These are phyloP conservation scores for Cercospora canescens DNA, from an alignment of 2,329 filamentous ascomycete genomes.

Conservation along the genomic window DNA sequence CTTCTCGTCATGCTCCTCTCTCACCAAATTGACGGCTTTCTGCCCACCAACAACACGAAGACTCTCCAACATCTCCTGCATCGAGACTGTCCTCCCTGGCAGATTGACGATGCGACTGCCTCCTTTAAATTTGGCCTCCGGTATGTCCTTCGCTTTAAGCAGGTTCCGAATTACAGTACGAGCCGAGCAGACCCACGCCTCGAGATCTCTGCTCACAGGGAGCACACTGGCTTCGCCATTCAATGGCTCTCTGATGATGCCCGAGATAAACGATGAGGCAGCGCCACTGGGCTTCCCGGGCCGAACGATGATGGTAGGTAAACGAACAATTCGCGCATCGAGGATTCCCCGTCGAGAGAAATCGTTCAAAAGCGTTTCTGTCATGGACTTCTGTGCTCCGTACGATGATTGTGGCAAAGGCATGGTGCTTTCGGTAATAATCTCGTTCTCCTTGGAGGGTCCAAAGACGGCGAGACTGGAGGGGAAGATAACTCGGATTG, in stretches of 20 bases:
- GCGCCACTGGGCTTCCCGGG: slow-evolving; percentile 48
- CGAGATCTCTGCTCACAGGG: not conserved
- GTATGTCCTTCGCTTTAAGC: slow-evolving; percentile 9
- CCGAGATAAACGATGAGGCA: slow-evolving; percentile 48
- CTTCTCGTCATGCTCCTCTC: not conserved
- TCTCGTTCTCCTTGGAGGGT: slow-evolving; percentile 38
- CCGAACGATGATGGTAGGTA: slow-evolving; percentile 49
- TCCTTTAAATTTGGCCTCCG: not conserved
- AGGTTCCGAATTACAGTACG: slow-evolving; percentile 6
- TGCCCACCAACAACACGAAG: slow-evolving; percentile 2
- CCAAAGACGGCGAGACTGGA: slow-evolving; percentile 49
- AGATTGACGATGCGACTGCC: slow-evolving; percentile 2
- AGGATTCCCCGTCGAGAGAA: slow-evolving; percentile 4
- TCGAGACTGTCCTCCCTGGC: not conserved
- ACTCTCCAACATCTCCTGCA: slow-evolving; percentile 5
- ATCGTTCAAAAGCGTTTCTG: slow-evolving; percentile 5
- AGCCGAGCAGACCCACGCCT: slow-evolving; percentile 6
- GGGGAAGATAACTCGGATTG: slow-evolving; percentile 45
- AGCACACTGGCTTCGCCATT: slow-evolving; percentile 10
- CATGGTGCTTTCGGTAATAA: slow-evolving; percentile 44
- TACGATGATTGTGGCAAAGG: slow-evolving; percentile 46
- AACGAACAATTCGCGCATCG: slow-evolving; percentile 33
- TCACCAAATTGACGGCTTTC: not conserved
- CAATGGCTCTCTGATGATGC: slow-evolving; percentile 48
- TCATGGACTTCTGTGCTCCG: slow-evolving; percentile 21